Percentiles rank a stretch among this genome's conserved stretches.
phyloP scores from a whole-genome alignment of 306 rosid species.

The Albizia julibrissin region DNA sequence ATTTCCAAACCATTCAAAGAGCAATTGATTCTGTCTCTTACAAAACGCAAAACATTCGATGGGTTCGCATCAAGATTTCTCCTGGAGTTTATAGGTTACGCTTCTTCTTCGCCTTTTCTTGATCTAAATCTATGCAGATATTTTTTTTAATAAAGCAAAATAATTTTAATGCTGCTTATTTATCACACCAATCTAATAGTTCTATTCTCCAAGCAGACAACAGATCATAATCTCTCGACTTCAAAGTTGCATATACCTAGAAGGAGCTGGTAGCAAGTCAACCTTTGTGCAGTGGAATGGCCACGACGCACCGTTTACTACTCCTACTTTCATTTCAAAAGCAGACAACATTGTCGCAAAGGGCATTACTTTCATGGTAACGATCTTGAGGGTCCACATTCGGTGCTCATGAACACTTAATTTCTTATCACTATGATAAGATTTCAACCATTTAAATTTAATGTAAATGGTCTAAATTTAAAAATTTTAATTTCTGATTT shows the following conservation, averaged over 20 bases:
- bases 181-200: not conserved
- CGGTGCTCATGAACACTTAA: too few species aligned
- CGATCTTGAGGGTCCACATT: too few species aligned
- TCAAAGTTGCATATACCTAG: constrained; percentile 41
- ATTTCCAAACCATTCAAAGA: constrained; percentile 41
- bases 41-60: constrained; percentile 10
- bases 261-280: constrained; percentile 32
- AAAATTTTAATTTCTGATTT: too few species aligned
- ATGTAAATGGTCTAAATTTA: too few species aligned
- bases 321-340: constrained; percentile 20
- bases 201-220: constrained; percentile 24
- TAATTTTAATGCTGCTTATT: not conserved
- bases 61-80: constrained; percentile 39
- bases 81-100: constrained; percentile 34
- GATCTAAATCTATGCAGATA: not conserved
- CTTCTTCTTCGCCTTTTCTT: not conserved
- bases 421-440: too few species aligned
- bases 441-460: too few species aligned
- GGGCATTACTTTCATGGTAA: constrained; percentile 41
- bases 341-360: constrained; percentile 25
- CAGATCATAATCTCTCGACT: not conserved
- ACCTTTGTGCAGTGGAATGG: constrained; percentile 32
- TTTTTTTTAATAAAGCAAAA: not conserved
- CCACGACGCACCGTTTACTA: not conserved
- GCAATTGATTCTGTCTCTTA: constrained; percentile 37